These are phyloP conservation scores for Didymella exigua DNA, from an alignment of 2,329 filamentous ascomycete species.

Conservation along the genomic window DNA sequence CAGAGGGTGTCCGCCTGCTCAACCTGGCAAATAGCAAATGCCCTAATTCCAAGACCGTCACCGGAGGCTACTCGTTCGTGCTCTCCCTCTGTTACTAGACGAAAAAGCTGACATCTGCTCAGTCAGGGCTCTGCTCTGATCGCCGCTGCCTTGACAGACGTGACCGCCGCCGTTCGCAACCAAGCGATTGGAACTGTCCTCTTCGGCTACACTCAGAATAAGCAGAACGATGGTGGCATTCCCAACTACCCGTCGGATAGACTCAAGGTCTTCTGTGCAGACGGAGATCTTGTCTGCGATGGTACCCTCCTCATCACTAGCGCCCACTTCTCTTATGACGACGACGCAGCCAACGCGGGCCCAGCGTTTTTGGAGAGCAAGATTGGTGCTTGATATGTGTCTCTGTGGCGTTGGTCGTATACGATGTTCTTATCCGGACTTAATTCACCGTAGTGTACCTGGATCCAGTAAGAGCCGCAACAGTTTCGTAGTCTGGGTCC, in stretches of 20 bases:
- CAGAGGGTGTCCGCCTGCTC: slow-evolving; percentile 43
- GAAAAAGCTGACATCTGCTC: not conserved
- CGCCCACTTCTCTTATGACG: slow-evolving; percentile 43
- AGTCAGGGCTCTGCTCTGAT: slow-evolving; percentile 51
- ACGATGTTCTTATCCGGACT: no score
- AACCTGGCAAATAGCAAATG: slow-evolving; percentile 47
- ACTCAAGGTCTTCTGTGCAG: slow-evolving; percentile 47
- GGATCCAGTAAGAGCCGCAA: no score
- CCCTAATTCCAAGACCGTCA: slow-evolving; percentile 46
- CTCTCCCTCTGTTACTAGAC: not conserved
- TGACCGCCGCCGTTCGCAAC: slow-evolving; percentile 34
- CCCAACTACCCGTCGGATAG: slow-evolving; percentile 42
- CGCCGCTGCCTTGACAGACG: slow-evolving; percentile 41
- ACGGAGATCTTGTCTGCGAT: slow-evolving; percentile 43
- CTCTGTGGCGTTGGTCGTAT: no score
- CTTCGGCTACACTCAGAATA: slow-evolving; percentile 51
- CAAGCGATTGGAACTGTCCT: slow-evolving; percentile 48
- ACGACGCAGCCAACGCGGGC: slow-evolving; percentile 31
- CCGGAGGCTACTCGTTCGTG: slow-evolving; percentile 51
- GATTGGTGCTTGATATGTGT: slow-evolving; percentile 11
- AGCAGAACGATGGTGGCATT: slow-evolving; percentile 46
- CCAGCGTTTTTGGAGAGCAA: slow-evolving; percentile 35
- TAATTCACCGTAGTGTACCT: no score
- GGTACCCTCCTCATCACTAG: slow-evolving; percentile 43
- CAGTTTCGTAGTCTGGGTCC: no score